Conservation (phyloP, 371 early-diverging fungal genomes). For the Basidiobolus meristosporus region DNA sequence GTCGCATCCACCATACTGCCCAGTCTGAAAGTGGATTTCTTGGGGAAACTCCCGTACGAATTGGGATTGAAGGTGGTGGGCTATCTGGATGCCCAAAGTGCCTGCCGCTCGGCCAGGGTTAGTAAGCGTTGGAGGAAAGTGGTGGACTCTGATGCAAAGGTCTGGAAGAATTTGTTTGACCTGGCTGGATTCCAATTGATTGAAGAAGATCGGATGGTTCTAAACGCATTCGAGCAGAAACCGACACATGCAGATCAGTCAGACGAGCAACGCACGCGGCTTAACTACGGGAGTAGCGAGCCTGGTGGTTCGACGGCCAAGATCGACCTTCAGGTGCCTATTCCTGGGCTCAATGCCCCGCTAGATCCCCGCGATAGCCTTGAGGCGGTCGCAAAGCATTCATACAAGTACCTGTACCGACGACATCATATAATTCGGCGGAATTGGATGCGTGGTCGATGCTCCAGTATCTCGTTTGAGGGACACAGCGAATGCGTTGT, state of each 20-base stretch:
- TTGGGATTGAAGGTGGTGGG: constrained; percentile 58
- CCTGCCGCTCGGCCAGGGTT: constrained; percentile 81
- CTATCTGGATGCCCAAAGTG: constrained; percentile 71
- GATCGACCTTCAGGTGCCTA: too few relatives aligned
- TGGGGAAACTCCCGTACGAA: constrained; percentile 54
- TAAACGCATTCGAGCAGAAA: too few relatives aligned
- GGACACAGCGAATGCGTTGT: constrained; percentile 72
- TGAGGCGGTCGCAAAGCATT: constrained; percentile 15
- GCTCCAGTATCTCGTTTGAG: constrained; percentile 47
- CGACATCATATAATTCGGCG: constrained; percentile 49
- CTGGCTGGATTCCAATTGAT: too few relatives aligned
- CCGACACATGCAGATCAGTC: too few relatives aligned
- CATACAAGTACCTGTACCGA: constrained; percentile 59
- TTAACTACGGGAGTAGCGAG: too few relatives aligned
- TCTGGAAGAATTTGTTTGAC: constrained; percentile 92
- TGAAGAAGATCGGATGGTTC: too few relatives aligned
- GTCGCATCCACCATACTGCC: constrained; percentile 48
- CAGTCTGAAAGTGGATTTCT: constrained; percentile 43
- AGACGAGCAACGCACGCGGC: too few relatives aligned
- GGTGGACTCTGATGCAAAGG: constrained; percentile 72
- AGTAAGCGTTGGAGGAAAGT: constrained; percentile 54
- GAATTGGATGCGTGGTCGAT: constrained; percentile 64
- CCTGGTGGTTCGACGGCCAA: too few relatives aligned
- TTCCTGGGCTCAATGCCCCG: too few relatives aligned
- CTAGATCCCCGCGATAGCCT: too few relatives aligned